Base-by-base conservation (phyloP, 2,329 filamentous ascomycete species). In the Lachnellula willkommii region DNA sequence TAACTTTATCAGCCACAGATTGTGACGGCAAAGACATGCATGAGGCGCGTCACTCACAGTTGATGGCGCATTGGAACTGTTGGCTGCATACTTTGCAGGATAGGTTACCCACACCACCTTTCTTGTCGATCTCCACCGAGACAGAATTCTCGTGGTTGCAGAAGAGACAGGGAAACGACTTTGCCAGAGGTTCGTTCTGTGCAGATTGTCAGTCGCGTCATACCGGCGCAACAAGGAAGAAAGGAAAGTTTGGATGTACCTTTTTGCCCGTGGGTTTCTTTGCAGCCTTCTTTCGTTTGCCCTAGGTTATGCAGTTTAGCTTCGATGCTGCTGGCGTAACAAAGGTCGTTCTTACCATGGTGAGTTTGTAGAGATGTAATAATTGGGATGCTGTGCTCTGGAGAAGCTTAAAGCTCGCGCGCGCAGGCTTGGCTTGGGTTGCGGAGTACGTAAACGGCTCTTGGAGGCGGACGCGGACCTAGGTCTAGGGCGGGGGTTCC, bases 81-180 rank as follows among this genome's bases (percentile, higher is more conserved):
- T 97, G 93, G 2, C 90, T 92, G 73, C 94, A 99, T 52, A 96
- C 84, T 71, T 93, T 95, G 77, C 94, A 99, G 57, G 87, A 84
- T 26, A 99, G 79, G 59, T 88, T 83, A 47, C 93, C 94, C 39
- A 96, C 81, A 51, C 90, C 90, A 28, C 84, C 79, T 72, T 97
- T 97, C 79, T 95, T 96, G 71, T 99, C 91, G 50, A 99, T 80
- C 73, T 95, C 94, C 64, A 96, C 89, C 28, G 84, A 81, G 52
- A 99, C 89, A 0, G 92, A 90, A 63, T 90, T 94, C 71, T 97
- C 94, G 74, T 97, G 92, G 72, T 96, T 97, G 79, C 94, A 99
- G 76, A 99, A 99, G 47, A 99, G 85, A 71, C 94, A 99, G 55
- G 92, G 90, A 73, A 99, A 99, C n/a, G 84, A 83, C 2, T 89